Evolutionary conservation across 1,284 basidiomycete species (phyloP), one percentile per base, ranked within the genome.

Genomic region (Microbotryum lychnidis-dioicae): DNA sequence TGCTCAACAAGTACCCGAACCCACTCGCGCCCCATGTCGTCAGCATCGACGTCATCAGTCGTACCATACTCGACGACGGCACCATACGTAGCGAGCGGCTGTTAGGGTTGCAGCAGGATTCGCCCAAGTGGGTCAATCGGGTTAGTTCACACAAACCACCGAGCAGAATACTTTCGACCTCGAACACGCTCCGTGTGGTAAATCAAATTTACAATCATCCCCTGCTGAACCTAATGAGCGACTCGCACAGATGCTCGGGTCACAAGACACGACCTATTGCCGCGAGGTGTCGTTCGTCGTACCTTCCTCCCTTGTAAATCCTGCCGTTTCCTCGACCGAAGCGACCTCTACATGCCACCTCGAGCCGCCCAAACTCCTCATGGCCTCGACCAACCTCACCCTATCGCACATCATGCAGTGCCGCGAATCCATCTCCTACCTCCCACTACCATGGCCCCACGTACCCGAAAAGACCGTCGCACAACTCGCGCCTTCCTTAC

Each of bases 1-100:
- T 90, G 80, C 91, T 93, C 73, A 81, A 97, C 65, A 87, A 96
- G 67, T 98, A 98, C 75, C 94, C 96, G 4, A 98, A 97, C 76
- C 93, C 94, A 49, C 89, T 90, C 71, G 90, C 94, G 7, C 82
- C 89, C 14, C 94, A 98, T 76, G 88, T 98, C 73, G 78, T 96
- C 63, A 60, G 57, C 51, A 52, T 67, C 44, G 67, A 68, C 37
- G 64, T 66, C 29, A 58, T 68, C 37, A 57, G 58, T 31, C 57
- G 67, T 14, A 29, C 45, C 16, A 45, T 69, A 20, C 27, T 69
- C 10, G 52, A 57, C 20, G 68, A 69, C 47, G 68, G 68, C 12
- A 69, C 68, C 16, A 50, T 69, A n/a, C 55, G 68, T 29, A 67
- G 63, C 27, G 68, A 69, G 47, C 54, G 68, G 29, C 52, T 69